Base-by-base conservation (phyloP, 257 asterid genomes). In the Solanum dulcamara region DNA sequence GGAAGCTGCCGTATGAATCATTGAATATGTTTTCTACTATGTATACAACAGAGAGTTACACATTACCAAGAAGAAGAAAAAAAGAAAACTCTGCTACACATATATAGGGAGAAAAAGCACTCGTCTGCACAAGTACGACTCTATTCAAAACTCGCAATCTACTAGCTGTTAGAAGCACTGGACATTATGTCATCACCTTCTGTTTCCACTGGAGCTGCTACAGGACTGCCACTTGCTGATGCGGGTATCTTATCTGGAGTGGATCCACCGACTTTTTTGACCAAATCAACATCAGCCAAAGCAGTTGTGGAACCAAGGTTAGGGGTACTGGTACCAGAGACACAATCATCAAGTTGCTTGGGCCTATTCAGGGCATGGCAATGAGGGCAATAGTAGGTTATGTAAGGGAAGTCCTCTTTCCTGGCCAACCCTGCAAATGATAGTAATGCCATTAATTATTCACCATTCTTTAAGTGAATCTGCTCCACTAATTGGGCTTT, bases 331-430 rank as follows among this genome's bases (percentile, higher is more conserved):
- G 90, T 85, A 86, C 86, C 90, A 74, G 96, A 87, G 84, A 80
- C 88, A 68, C 14, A 85, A 18, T 88, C 94, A 32, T 84, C 90
- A 3, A 86, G 28, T 79, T 90, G 94, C 85, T 89, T 94, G 48
- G 94, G 88, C 90, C 85, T 88, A 86, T 96, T 96, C 85, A 96
- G 88, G 81, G 98, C 95, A 66, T 90, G 88, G 91, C 99, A 96
- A 88, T 92, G 98, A 15, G 98, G 97, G 90, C 99, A 94, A 85
- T 93, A 94, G 93, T 96, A 94, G 38, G 98, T 92, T 44, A 94
- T 88, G 64, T 87, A 93, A 0, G 97, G 96, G 75, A 88, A 91
- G 59, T 96, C 99, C 85, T 96, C 99, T 90, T 92, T 94, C 92
- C 98, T 92, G 10, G 94, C 98, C 18, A 96, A 93, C 83, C 99